A percentile compares a stretch with the other conserved stretches of the same genome.
phyloP scores from a whole-genome alignment of 2,329 filamentous ascomycete species.

The Grosmannia penicillata region DNA sequence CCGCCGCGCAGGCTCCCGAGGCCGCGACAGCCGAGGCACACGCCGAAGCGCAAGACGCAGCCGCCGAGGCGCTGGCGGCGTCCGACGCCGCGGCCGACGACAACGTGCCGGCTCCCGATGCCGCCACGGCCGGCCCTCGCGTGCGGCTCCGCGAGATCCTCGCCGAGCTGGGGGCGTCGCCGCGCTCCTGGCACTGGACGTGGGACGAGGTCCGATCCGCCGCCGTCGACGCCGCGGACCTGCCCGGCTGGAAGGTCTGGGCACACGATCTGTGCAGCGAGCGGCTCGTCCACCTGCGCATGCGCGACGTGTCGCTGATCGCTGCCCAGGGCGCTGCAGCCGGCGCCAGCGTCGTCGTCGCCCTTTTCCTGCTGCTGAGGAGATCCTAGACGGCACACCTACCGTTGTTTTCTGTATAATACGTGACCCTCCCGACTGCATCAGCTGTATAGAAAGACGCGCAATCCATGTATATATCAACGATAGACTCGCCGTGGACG shows the following conservation, averaged over 20 bases:
- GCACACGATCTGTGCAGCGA: constrained; percentile 51
- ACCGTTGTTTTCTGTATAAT: too few relatives aligned
- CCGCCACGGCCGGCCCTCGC: too few relatives aligned
- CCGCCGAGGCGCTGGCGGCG: too few relatives aligned
- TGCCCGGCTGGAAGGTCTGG: constrained; percentile 30
- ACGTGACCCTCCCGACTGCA: too few relatives aligned
- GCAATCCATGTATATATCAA: too few relatives aligned
- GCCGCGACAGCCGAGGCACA: background rate
- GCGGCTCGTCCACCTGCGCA: constrained; percentile 44
- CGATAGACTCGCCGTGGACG: too few relatives aligned
- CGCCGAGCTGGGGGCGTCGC: too few relatives aligned
- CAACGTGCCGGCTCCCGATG: too few relatives aligned
- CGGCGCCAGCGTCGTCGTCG: constrained; percentile 31
- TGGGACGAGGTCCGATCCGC: constrained; percentile 25
- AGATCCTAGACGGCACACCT: background rate
- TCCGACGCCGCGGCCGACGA: too few relatives aligned
- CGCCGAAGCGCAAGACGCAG: too few relatives aligned
- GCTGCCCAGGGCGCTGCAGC: constrained; percentile 51
- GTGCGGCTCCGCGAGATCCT: too few relatives aligned
- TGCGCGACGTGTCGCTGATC: constrained; percentile 56
- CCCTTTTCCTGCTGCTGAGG: constrained; percentile 3
- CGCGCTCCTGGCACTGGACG: constrained; percentile 8
- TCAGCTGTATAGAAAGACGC: background rate
- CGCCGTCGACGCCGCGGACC: constrained; percentile 23
- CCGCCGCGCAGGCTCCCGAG: constrained; percentile 1